Percentiles rank a stretch among this genome's conserved stretches.
These are phyloP conservation scores for Aspergillus awamori DNA, from an alignment of 2,329 filamentous ascomycete genomes.

Conservation along the genomic window DNA sequence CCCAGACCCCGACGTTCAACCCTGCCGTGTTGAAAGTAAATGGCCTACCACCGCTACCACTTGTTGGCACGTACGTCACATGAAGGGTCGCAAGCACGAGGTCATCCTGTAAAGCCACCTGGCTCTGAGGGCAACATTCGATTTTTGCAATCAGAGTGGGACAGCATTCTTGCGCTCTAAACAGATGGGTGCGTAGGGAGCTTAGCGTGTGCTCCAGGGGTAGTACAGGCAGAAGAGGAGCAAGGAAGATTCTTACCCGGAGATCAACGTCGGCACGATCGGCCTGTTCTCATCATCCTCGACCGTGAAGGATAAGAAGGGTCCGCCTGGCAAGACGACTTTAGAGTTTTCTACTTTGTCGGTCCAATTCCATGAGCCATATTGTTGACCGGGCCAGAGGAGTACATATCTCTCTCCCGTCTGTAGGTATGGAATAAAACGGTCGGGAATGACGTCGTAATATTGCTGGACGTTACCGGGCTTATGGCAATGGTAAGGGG, in stretches of 20 bases:
- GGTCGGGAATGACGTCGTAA: neutral
- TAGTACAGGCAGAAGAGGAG: neutral
- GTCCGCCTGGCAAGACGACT: neutral
- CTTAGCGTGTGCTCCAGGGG: neutral
- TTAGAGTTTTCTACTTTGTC: neutral
- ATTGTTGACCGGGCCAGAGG: slow-evolving; percentile 1
- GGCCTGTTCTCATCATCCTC: neutral
- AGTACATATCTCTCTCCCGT: slow-evolving; percentile 2
- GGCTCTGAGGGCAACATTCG: neutral
- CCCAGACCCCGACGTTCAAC: neutral
- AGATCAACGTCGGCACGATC: neutral
- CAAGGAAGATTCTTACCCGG: neutral
- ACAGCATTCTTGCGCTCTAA: neutral
- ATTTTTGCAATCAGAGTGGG: slow-evolving; percentile 1
- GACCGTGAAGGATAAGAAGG: neutral
- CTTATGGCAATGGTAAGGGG: neutral
- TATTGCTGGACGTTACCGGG: neutral
- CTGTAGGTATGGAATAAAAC: neutral
- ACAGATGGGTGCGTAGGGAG: neutral
- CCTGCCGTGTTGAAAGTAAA: neutral
- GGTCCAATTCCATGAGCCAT: neutral
- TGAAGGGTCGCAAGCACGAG: neutral
- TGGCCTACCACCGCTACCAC: neutral
- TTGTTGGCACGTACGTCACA: neutral
- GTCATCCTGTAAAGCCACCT: neutral